Evolutionary conservation across 257 asterid genomes (phyloP).

Genomic region (Ophiorrhiza pumila): DNA sequence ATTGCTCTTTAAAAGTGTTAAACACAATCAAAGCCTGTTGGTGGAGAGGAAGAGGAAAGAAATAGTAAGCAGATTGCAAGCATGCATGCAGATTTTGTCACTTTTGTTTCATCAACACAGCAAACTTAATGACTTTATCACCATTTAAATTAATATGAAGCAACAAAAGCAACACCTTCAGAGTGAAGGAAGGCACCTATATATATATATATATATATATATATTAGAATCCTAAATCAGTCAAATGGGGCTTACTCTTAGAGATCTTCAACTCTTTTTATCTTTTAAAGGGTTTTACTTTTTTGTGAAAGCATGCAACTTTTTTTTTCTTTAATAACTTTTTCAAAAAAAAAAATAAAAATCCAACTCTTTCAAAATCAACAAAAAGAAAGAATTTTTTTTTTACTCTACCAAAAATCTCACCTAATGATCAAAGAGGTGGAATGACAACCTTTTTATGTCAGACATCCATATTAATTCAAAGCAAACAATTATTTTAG

Average conservation of each 20-base stretch:
- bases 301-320: not conserved
- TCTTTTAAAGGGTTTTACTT: not conserved
- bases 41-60: no score
- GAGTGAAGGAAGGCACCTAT: constrained; percentile 54
- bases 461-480: constrained; percentile 21
- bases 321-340: constrained; percentile 1
- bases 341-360: not conserved
- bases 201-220: no score
- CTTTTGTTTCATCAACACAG: not conserved
- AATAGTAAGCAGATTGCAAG: not conserved
- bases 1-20: no score
- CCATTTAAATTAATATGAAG: not conserved
- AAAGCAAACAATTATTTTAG: constrained; percentile 8
- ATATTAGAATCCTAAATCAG: constrained; percentile 25
- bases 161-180: constrained; percentile 45
- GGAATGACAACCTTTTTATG: constrained; percentile 16
- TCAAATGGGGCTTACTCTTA: constrained; percentile 17
- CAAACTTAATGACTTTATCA: not conserved
- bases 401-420: constrained; percentile 15
- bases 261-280: constrained; percentile 16
- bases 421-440: constrained; percentile 23
- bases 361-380: not conserved
- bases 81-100: not conserved
- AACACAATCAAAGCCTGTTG: no score
- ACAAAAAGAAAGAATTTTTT: not conserved